Base-by-base conservation (phyloP, 768 basidiomycete species). In the Pleurotus sapidus region DNA sequence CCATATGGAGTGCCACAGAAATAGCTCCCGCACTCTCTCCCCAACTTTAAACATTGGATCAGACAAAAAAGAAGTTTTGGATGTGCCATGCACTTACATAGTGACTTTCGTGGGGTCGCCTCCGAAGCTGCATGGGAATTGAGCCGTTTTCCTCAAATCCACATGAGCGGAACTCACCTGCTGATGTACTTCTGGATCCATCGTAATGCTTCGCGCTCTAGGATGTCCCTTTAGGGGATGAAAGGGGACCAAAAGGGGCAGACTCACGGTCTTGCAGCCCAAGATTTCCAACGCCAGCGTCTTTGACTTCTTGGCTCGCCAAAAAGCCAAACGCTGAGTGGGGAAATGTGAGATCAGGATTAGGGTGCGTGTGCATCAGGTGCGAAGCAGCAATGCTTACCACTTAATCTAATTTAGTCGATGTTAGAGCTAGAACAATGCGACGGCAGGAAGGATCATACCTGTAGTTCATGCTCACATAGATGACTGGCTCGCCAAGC, bases 151-250 rank as follows among this genome's bases (percentile, higher is more conserved):
- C 7, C 38, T 15, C 37, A 42, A 6, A 15, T 7, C 11, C 17
- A 18, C 20, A 42, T 4, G 38, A 14, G 8, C 3, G 7, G 3
- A 9, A 25, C 51, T n/a, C 25, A 54, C 51, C 38, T 54, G 15
- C 62, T 62, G 53, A 87, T 84, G 64, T 88, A 81, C 62, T 81
- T 75, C 54, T 85, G 78, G 3, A 87, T 75, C 86, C 86, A 89
- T 61, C 79, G 68, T 25, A 89, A 63, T 0, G 82, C 84, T 39
- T 77, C 68, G 4, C 81, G 75, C 62, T 82, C 79, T 86, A 67
- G 23, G 46, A 15, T 8, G 1, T 5, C 42, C 14, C 39, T 63
- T 60, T 3, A 67, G 62, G 51, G 20, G 2, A 0, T 4, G 42
- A 46, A 39, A 14, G 12, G 8, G 37, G 3, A 30, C 2, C 12